Evolutionary conservation across 1,284 basidiomycete genomes (phyloP).

Genomic region (Ceratorhiza oryzae-sativae): DNA sequence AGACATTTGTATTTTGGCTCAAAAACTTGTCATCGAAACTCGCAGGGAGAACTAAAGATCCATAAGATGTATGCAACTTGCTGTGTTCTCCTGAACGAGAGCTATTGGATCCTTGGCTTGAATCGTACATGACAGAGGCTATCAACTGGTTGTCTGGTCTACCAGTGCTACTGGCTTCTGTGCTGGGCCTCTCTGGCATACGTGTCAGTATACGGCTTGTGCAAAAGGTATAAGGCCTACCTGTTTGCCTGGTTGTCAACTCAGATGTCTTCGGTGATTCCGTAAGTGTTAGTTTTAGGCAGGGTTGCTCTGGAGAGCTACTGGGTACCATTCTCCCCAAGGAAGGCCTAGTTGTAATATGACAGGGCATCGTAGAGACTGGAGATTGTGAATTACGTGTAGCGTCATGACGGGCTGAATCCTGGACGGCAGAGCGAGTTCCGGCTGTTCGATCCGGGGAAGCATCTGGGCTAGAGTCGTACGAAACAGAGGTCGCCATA

Average conservation of each 20-base stretch:
- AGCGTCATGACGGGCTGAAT: not conserved
- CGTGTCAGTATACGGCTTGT: not conserved
- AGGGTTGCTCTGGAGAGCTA: not conserved
- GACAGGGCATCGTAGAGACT: not conserved
- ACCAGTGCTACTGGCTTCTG: not conserved
- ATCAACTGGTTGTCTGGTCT: not conserved
- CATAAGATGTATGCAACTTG: constrained; percentile 13
- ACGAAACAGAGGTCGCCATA: not conserved
- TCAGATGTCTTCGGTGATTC: not conserved
- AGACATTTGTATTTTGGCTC: not conserved
- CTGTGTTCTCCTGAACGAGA: not conserved
- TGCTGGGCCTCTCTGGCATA: not conserved
- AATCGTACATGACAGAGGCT: constrained; percentile 28
- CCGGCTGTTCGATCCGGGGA: not conserved
- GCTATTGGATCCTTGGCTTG: constrained; percentile 10
- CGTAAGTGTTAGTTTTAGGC: not conserved
- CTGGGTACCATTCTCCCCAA: not conserved
- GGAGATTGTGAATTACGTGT: not conserved
- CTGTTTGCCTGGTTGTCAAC: not conserved
- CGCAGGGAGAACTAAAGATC: not conserved
- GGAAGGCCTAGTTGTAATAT: not conserved
- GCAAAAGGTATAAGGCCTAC: not conserved
- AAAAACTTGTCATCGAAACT: constrained; percentile 1
- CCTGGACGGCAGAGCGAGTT: not conserved
- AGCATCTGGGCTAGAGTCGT: not conserved